Evolutionary conservation across 768 basidiomycete species (phyloP), one percentile per base, ranked within the genome.

Genomic region (Russula brevipes): DNA sequence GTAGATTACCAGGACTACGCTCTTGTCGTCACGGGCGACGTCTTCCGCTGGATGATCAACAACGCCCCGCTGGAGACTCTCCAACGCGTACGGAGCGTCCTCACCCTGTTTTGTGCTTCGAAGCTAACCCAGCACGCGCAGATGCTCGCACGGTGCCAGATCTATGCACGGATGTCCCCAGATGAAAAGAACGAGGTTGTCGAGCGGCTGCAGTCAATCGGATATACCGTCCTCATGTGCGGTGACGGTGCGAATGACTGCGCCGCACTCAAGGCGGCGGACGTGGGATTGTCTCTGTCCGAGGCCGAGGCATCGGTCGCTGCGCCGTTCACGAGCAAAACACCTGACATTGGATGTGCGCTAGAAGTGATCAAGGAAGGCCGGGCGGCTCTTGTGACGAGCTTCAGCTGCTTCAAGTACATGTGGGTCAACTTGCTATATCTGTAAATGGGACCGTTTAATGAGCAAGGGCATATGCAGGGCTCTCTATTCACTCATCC

Each of bases 371-470:
- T 99, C 77, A 93, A 88, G 70, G 96, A 99, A 72, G 97, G 97
- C 8, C 82, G 97, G 49, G 92, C 94, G 8, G 96, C 97, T 1
- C 79, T 99, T 57, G 96, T 97, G 57, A 98, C 97, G 1, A 96
- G 94, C 73, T 99, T 99, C 76, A 95, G 94, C 68, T 98, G 96
- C 77, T 99, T 99, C 85, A 99, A 99, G 76, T 99, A 98, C 71
- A 99, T 99, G 96, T 95, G 69, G 74, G 91, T 79, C 50, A 14
- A 45, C 41, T 51, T 24, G 46, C 54, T 24, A 11, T 36, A 38
- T 30, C 50, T 33, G 30, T 6, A 35, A 46, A 72, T 24, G 24
- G 55, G 54, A 16, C 24, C 30, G 41, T 10, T 54, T 31, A 51
- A 39, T 42, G 17, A 39, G n/a, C 24, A 49, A 24, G 35, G 31